A percentile compares a stretch with the other conserved stretches of the same genome.
Conservation (phyloP, 371 early-diverging fungal genomes). For the Blakeslea trispora region DNA sequence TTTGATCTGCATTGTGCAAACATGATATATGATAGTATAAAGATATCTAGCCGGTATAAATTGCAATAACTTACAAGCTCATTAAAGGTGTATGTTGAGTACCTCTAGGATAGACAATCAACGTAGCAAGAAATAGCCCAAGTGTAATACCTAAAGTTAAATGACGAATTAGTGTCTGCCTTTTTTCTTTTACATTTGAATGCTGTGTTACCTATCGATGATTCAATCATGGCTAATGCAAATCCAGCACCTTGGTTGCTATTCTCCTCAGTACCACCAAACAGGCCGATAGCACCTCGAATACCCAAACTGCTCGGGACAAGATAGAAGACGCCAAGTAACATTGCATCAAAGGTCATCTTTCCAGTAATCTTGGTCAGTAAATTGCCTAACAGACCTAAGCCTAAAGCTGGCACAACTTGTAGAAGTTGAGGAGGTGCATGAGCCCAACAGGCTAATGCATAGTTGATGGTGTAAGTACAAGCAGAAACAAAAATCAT, state of each 20-base stretch:
- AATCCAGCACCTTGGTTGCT: slow-evolving; percentile 46
- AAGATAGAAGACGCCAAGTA: slow-evolving; percentile 54
- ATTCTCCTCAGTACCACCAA: slow-evolving; percentile 34
- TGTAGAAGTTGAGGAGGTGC: slow-evolving; percentile 52
- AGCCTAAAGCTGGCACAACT: slow-evolving; percentile 52
- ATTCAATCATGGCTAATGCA: slow-evolving; percentile 53
- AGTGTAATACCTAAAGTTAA: slow-evolving; percentile 46
- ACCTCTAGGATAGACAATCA: slow-evolving; percentile 62
- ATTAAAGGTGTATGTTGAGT: slow-evolving; percentile 57
- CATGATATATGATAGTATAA: not conserved
- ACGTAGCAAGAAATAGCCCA: slow-evolving; percentile 58
- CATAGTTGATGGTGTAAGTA: slow-evolving; percentile 38
- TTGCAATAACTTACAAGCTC: slow-evolving; percentile 24
- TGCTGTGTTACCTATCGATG: slow-evolving; percentile 27
- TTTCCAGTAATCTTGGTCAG: slow-evolving; percentile 53
- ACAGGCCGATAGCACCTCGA: slow-evolving; percentile 45
- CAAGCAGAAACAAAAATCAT: slow-evolving; percentile 36
- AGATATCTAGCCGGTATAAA: not conserved
- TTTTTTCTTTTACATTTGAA: not conserved
- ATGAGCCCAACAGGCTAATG: slow-evolving; percentile 37
- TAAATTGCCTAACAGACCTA: slow-evolving; percentile 59
- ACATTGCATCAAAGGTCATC: slow-evolving; percentile 57
- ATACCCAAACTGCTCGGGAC: slow-evolving; percentile 60
- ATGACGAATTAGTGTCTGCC: not conserved
- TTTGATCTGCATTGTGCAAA: not conserved